These are phyloP conservation scores for Cryptococcus sp. DNA, from an alignment of 1,284 basidiomycete species.

Conservation along the genomic window DNA sequence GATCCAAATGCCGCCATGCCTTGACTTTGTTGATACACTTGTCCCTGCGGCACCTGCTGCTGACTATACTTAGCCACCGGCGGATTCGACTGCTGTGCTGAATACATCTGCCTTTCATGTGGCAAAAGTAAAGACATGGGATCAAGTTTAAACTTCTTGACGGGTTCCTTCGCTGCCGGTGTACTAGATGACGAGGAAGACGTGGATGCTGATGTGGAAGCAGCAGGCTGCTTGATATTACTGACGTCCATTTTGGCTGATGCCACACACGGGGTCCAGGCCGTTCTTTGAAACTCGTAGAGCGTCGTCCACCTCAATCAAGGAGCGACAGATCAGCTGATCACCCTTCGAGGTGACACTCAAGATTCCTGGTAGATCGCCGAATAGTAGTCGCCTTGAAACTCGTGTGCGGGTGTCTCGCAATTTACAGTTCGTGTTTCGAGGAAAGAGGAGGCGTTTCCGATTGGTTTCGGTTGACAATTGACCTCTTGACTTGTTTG, in stretches of 20 bases:
- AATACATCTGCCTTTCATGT: slow-evolving; percentile 35
- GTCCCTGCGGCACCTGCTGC: background rate
- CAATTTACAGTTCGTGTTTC: too few relatives aligned
- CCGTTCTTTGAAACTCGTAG: too few relatives aligned
- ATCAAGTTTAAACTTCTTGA: slow-evolving; percentile 44
- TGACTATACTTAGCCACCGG: background rate
- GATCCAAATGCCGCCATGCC: background rate
- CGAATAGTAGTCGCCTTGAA: too few relatives aligned
- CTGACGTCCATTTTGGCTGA: slow-evolving; percentile 1
- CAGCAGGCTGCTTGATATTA: background rate
- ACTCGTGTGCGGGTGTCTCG: too few relatives aligned
- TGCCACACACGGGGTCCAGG: too few relatives aligned
- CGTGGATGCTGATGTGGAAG: background rate
- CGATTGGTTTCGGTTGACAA: too few relatives aligned
- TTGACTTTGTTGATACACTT: slow-evolving; percentile 2
- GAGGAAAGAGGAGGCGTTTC: too few relatives aligned
- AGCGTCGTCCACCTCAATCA: too few relatives aligned
- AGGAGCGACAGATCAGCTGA: too few relatives aligned
- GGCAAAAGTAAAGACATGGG: slow-evolving; percentile 45
- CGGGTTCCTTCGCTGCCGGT: slow-evolving; percentile 1
- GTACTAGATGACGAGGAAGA: slow-evolving; percentile 1
- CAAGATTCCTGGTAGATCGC: too few relatives aligned
- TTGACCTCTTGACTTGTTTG: too few relatives aligned
- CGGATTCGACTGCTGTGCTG: slow-evolving; percentile 6
- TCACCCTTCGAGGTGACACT: too few relatives aligned